Conservation (phyloP, 2,329 filamentous ascomycete genomes). For the Fusarium sp. region DNA sequence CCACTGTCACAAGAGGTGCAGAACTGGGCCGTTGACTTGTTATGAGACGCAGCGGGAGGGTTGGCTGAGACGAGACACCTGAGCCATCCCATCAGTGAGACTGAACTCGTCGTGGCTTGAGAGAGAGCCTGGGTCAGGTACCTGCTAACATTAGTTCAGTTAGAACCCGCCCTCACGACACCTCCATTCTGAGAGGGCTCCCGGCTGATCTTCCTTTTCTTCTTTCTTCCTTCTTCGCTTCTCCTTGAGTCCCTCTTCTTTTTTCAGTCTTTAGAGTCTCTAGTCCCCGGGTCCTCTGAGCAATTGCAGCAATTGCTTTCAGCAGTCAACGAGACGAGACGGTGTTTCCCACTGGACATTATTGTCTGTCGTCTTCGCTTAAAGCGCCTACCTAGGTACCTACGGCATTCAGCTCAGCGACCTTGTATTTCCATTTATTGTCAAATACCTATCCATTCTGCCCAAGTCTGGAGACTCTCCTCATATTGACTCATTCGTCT, state of each 20-base stretch:
- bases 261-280: conserved; percentile 31
- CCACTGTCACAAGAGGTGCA: conserved; percentile 40
- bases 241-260: conserved; percentile 16
- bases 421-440: conserved; percentile 17
- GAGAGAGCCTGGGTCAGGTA: background rate
- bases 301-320: conserved; percentile 35
- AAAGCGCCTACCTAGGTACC: conserved; percentile 1
- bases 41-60: conserved; percentile 29
- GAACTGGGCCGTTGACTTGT: conserved; percentile 21
- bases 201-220: conserved; percentile 19
- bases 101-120: background rate
- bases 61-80: conserved; percentile 33
- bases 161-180: conserved; percentile 30
- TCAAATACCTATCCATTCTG: background rate
- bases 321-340: conserved; percentile 6
- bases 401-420: background rate
- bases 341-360: background rate
- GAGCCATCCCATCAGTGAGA: conserved; percentile 14
- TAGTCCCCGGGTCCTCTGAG: conserved; percentile 12
- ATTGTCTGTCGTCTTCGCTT: background rate
- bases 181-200: conserved; percentile 23
- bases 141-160: background rate
- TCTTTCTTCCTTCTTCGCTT: conserved; percentile 22
- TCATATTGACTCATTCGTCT: conserved; percentile 16
- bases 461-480: background rate